Base-by-base conservation (phyloP, 305 asterid genomes). In the Rubia balearica region DNA sequence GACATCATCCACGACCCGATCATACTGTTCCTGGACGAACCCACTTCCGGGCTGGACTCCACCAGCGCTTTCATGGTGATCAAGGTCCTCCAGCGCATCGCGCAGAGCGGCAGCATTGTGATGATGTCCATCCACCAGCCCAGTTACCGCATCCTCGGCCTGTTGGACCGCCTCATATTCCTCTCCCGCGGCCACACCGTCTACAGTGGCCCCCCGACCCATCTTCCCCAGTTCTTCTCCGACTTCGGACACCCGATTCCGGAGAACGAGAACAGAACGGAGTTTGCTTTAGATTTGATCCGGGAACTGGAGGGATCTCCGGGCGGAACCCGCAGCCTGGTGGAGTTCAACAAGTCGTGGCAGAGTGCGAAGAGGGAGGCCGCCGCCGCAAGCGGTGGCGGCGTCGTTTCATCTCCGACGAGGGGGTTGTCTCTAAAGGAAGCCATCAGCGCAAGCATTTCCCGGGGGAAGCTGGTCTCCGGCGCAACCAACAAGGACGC, bases 41-140 rank as follows among this genome's bases (percentile, higher is more conserved):
- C 61, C 5, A 56, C 61, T 30, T 56, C 61, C 24, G 61, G 61
- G 61, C 61, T 56, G 24, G 61, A 56, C 33, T 56, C 61, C 1
- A 56, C 61, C 13, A 56, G 61, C 33, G 61, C 61, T 2, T 56
- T 56, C 30, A 56, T 21, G 61, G 61, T 56, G 0, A 3, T 56
- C 24, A 56, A 56, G 33, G 61, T 56, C 6, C 30, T 56, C 24
- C 24, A 56, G 30, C 61, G 61, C 30, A n/a, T 56, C 30, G 61
- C 61, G 12, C 56, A 56, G 61, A 56, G 30, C 61, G 61, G 61
- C 30, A 56, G 30, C 61, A 56, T 56, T 2, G 61, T 56, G 61
- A 56, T 56, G 30, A 56, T 56, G 61, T 56, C 61, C 30, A 56
- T 56, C 30, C 61, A 56, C 61, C 61, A 56, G 61, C 61, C 61